Percentiles rank a stretch among this genome's conserved stretches.
These are phyloP conservation scores for Verbena officinalis DNA, from an alignment of 257 asterid species.

Conservation along the genomic window DNA sequence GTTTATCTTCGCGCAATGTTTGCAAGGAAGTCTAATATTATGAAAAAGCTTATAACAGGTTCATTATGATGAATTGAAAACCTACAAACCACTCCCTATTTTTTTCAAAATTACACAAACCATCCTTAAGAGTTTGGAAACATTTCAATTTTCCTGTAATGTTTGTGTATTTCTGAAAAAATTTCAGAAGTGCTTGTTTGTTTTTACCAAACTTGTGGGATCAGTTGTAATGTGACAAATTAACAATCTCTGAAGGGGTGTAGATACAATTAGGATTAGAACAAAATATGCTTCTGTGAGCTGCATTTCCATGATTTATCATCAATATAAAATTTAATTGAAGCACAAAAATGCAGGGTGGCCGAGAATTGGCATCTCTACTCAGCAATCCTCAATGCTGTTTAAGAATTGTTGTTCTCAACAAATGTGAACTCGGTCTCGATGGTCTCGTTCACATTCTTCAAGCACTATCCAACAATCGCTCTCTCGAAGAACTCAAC, in stretches of 20 bases:
- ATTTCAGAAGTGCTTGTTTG: no score
- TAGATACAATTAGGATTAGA: no score
- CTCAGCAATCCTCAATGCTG: constrained; percentile 59
- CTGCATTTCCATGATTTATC: not conserved
- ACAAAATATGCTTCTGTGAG: not conserved
- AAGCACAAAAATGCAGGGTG: constrained; percentile 61
- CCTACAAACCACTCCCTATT: no score
- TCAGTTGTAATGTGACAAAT: no score
- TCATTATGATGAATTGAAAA: not conserved
- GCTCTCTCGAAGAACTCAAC: constrained; percentile 76
- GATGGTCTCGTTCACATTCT: constrained; percentile 55
- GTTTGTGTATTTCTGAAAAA: no score
- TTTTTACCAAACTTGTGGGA: no score
- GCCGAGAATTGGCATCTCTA: constrained; percentile 61
- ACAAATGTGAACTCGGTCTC: constrained; percentile 75
- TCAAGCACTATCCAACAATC: constrained; percentile 57
- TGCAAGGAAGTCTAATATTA: no score
- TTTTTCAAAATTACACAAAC: no score
- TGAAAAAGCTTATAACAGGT: not conserved
- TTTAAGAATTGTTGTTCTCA: constrained; percentile 56
- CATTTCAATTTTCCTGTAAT: no score
- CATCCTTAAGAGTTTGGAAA: no score
- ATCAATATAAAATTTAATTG: constrained; percentile 31
- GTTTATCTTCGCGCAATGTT: not conserved
- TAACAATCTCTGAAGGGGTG: no score